phyloP scores from a whole-genome alignment of 768 basidiomycete species.

The Hericium alpestre region DNA sequence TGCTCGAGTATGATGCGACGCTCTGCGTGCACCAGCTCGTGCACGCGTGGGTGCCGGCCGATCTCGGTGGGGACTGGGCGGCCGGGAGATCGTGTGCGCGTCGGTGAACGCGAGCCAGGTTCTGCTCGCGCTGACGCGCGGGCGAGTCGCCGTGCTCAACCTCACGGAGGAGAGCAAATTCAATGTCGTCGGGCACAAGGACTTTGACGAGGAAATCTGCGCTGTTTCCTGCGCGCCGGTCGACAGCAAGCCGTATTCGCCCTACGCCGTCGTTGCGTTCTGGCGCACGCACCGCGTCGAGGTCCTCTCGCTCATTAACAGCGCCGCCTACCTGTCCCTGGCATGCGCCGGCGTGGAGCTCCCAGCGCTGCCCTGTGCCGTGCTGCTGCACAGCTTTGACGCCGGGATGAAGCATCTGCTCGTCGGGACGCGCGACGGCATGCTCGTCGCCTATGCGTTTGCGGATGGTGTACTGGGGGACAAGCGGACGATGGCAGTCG shows the following conservation, averaged over 20 bases:
- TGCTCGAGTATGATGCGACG: conserved; percentile 45
- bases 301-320: conserved; percentile 33
- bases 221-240: conserved; percentile 56
- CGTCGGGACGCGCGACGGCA: conserved; percentile 68
- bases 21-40: conserved; percentile 32
- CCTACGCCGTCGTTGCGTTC: conserved; percentile 43
- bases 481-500: conserved; percentile 53
- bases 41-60: conserved; percentile 28
- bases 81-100: conserved; percentile 57
- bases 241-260: conserved; percentile 39
- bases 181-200: background rate
- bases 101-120: conserved; percentile 61
- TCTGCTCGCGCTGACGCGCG: conserved; percentile 3
- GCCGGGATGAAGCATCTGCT: conserved; percentile 41
- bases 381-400: conserved; percentile 53
- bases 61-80: conserved; percentile 5
- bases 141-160: background rate
- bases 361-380: conserved; percentile 32
- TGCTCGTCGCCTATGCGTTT: conserved; percentile 47
- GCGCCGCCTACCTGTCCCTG: conserved; percentile 13
- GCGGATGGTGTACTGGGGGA: conserved; percentile 26
- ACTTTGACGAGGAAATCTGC: conserved; percentile 43
- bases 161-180: background rate
- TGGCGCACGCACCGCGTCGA: conserved; percentile 51
- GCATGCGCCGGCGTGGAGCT: conserved; percentile 30